phyloP scores from a whole-genome alignment of 441 rosid species.

The Omphalea diandra region DNA sequence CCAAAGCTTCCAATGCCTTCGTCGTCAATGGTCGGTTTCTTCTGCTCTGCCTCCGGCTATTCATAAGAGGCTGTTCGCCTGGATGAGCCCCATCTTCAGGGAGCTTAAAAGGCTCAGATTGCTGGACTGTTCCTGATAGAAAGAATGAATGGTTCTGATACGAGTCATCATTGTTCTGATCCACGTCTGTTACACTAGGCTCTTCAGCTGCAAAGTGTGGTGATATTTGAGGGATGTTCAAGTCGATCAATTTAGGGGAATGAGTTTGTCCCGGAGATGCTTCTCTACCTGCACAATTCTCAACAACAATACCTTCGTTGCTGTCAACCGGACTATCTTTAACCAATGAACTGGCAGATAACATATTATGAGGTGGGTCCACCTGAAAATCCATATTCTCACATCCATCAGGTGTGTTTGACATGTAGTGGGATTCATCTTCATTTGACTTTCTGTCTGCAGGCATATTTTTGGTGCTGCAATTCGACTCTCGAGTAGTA shows the following conservation, averaged over 20 bases:
- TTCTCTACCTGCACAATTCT: slow-evolving; percentile 23
- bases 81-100: slow-evolving; percentile 22
- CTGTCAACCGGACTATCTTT: slow-evolving; percentile 37
- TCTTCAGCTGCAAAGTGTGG: slow-evolving; percentile 35
- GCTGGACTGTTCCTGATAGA: slow-evolving; percentile 30
- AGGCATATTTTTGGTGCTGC: slow-evolving; percentile 31
- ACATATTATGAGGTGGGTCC: slow-evolving; percentile 33
- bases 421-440: slow-evolving; percentile 30
- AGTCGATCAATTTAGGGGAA: slow-evolving; percentile 41
- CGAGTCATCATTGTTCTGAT: slow-evolving; percentile 34
- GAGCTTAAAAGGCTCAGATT: slow-evolving; percentile 28
- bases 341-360: slow-evolving; percentile 43
- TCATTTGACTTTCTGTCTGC: slow-evolving; percentile 31
- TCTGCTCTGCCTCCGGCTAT: slow-evolving; percentile 41
- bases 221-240: slow-evolving; percentile 53
- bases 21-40: slow-evolving; percentile 48
- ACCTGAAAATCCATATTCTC: slow-evolving; percentile 33
- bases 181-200: slow-evolving; percentile 25
- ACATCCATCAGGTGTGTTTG: slow-evolving; percentile 34
- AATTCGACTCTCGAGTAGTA: slow-evolving; percentile 40
- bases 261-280: slow-evolving; percentile 30
- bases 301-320: slow-evolving; percentile 30
- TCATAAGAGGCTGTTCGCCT: slow-evolving; percentile 25
- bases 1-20: slow-evolving; percentile 57
- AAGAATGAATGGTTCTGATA: slow-evolving; percentile 28